These are phyloP conservation scores for Barnettozyma salicaria DNA, from an alignment of 805 yeast genomes.

Conservation along the genomic window DNA sequence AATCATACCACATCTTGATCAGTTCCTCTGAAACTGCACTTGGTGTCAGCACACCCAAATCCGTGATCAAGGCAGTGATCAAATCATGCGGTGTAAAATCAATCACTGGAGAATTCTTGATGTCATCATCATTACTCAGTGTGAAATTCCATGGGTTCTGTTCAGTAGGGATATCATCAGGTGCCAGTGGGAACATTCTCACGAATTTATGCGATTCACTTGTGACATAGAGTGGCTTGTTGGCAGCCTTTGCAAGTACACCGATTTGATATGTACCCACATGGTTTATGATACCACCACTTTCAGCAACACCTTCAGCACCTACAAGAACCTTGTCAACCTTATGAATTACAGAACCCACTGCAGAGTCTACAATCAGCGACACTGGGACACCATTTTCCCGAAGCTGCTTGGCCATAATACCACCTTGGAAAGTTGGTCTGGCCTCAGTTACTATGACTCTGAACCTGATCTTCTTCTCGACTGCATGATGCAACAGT, in stretches of 20 bases:
- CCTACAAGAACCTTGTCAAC: slow-evolving; percentile 94
- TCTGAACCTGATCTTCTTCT: slow-evolving; percentile 74
- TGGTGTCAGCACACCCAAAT: slow-evolving; percentile 93
- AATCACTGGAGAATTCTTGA: slow-evolving; percentile 49
- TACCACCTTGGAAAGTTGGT: slow-evolving; percentile 70
- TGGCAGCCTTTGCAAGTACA: slow-evolving; percentile 81
- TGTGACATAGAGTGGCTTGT: slow-evolving; percentile 90
- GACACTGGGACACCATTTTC: slow-evolving; percentile 79
- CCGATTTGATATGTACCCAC: slow-evolving; percentile 95
- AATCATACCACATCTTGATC: slow-evolving; percentile 97
- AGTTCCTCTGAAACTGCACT: slow-evolving; percentile 98
- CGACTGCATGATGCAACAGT: slow-evolving; percentile 68
- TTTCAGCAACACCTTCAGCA: slow-evolving; percentile 98
- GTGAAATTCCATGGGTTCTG: slow-evolving; percentile 42
- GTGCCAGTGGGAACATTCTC: slow-evolving; percentile 89
- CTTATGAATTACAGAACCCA: slow-evolving; percentile 85
- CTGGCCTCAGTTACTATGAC: slow-evolving; percentile 92
- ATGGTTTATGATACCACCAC: slow-evolving; percentile 95
- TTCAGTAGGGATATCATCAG: slow-evolving; percentile 77
- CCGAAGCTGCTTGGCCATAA: slow-evolving; percentile 63
- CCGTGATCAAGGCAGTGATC: slow-evolving; percentile 93
- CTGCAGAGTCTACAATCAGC: slow-evolving; percentile 86
- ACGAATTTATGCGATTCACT: slow-evolving; percentile 96
- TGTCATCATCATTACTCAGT: slow-evolving; percentile 28
- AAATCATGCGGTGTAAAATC: slow-evolving; percentile 96